Base-by-base conservation (phyloP, 1,284 basidiomycete genomes). In the Termitomyces sp. region DNA sequence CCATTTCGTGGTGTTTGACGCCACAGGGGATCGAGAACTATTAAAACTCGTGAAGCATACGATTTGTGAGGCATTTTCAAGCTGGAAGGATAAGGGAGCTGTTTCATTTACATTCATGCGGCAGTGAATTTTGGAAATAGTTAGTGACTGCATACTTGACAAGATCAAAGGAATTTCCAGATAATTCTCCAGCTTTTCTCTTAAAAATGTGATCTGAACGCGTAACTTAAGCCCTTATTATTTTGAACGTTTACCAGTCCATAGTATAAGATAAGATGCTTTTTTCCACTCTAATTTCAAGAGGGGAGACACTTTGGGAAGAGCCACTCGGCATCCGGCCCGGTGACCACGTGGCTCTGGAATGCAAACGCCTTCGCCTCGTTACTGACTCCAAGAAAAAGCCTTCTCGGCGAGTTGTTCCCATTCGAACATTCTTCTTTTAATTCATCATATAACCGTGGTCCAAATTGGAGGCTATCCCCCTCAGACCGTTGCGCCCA, bases 1-100 rank as follows among this genome's bases (percentile, higher is more conserved):
- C 13, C 61, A 65, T 39, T 67, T 69, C 52, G 58, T 63, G 5
- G 62, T 61, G 7, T 62, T 62, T 50, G 60, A 61, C 36, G 50
- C 56, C 36, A 43, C 56, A 6, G 57, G 49, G 5, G 62, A 65
- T 40, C 41, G 50, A 15, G 57, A 62, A 17, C 41, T 62, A n/a
- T 52, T 61, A 48, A 34, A 54, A 3, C 52, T 55, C 13, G 56
- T 65, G n/a, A 54, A 54, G 13, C 36, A 58, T 13, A 50, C 58
- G n/a, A 43, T 61, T 15, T 55, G 39, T 19, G 57, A 58, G 13
- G 53, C 41, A n/a, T 43, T 58, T 33, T 34, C 15, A 12, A 55
- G 10, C 1, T 58, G 53, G 57, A 49, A 36, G 19, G 6, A 33
- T 17, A 58, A 40, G 15, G 50, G 54, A 2, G 24, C 39, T 31